phyloP scores from a whole-genome alignment of 225 moss, liverwort and hornwort species.

The Physcomitrium patens region DNA sequence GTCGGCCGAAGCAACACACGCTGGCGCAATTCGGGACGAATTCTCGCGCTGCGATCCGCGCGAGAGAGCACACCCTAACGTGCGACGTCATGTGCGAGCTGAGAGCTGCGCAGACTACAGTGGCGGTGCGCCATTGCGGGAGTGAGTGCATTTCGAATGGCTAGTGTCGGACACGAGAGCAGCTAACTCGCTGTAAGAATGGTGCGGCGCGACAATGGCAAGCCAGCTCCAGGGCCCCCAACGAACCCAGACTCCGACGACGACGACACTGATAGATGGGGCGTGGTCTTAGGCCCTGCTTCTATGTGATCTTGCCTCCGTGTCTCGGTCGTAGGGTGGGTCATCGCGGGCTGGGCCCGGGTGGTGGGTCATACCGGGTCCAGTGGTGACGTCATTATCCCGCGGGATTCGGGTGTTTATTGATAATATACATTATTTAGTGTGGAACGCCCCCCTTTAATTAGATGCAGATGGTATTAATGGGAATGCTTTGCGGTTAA shows the following conservation, averaged over 20 bases:
- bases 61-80: conserved; percentile 3
- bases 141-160: conserved; percentile 11
- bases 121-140: not conserved
- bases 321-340: not conserved
- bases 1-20: too few species aligned
- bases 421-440: too few species aligned
- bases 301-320: not conserved
- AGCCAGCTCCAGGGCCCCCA: not conserved
- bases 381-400: not conserved
- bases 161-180: not conserved
- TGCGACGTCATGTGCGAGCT: not conserved
- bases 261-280: too few species aligned
- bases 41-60: not conserved
- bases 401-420: too few species aligned
- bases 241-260: not conserved
- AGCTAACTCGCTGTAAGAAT: too few species aligned
- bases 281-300: not conserved
- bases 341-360: too few species aligned
- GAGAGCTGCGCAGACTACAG: not conserved
- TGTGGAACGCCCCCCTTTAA: too few species aligned
- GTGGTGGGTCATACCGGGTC: not conserved
- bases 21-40: not conserved
- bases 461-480: too few species aligned
- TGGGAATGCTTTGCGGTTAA: too few species aligned
- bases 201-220: too few species aligned